Base-by-base conservation (phyloP, 2,329 filamentous ascomycete species). In the Talaromyces amestolkiae region DNA sequence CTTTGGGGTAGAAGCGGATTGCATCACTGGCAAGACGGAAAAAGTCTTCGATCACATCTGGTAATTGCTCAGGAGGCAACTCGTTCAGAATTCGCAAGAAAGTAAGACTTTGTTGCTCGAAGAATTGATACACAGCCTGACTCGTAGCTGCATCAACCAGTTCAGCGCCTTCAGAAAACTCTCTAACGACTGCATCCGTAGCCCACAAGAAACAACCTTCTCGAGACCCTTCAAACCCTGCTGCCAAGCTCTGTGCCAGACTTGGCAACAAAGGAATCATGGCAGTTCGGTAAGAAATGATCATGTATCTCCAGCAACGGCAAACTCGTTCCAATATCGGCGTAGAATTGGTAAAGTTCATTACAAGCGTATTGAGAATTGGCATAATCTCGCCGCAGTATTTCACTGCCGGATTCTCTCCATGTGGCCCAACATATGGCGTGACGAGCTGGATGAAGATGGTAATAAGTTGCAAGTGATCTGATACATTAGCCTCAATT, bases 141-240 rank as follows among this genome's bases (percentile, higher is more conserved):
- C 91, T 91, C 6, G 92, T 96, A n/a, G 86, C 82, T 60, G 89
- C 85, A 63, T 94, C 90, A 22, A 98, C 91, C 67, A 91, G 87
- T 71, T 97, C 93, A 49, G 91, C 87, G 49, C 94, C 93, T 71
- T 96, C 92, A 0, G 92, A 95, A 75, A 98, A 99, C 77, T 99
- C 95, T 66, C 95, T 90, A 35, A 99, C 86, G 68, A 99, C 96
- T 9, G 94, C 92, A 69, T 93, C 91, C 2, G 94, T 97, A 1
- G 95, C 94, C 95, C 95, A 99, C n/a, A 99, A 84, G 84, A 99
- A 99, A 76, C 94, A 97, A 13, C 95, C 95, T 78, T 99, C 94
- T 67, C 89, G 87, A 11, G 94, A 97, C 19, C 86, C 85, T 64
- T 90, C 86, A 76, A 99, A 99, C 4, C 94, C 93, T 68, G 85